Evolutionary conservation across 768 basidiomycete species (phyloP).

Genomic region (Mycena venus): DNA sequence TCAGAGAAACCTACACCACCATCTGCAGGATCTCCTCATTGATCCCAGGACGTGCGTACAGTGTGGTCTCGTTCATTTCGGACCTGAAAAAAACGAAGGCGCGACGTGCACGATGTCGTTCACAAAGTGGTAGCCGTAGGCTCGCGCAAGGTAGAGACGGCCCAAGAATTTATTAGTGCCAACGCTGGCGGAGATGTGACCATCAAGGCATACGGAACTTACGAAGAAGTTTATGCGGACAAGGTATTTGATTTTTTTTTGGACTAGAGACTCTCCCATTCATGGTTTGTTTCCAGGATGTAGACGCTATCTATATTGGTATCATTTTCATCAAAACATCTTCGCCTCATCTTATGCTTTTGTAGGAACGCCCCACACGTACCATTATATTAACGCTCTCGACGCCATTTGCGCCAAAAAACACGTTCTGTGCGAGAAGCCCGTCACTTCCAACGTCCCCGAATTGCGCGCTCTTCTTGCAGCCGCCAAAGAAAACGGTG

Average conservation of each 20-base stretch:
- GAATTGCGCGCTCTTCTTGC: constrained; percentile 81
- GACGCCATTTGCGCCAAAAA: constrained; percentile 85
- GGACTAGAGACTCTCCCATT: background rate
- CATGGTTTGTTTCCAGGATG: constrained; percentile 57
- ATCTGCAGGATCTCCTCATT: constrained; percentile 74
- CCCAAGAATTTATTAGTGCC: constrained; percentile 74
- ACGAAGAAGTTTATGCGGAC: constrained; percentile 81
- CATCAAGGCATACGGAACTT: constrained; percentile 79
- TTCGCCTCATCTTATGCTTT: background rate
- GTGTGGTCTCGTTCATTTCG: background rate
- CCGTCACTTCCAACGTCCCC: constrained; percentile 81
- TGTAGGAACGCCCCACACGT: constrained; percentile 86
- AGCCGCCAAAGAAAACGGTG: constrained; percentile 80
- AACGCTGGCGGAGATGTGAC: constrained; percentile 62
- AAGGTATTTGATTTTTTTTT: constrained; percentile 56
- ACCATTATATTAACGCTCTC: constrained; percentile 83
- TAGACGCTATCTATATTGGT: constrained; percentile 86
- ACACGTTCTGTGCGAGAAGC: constrained; percentile 92
- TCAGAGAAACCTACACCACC: background rate
- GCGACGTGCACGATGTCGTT: constrained; percentile 71
- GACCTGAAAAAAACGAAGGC: constrained; percentile 54
- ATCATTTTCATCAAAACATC: constrained; percentile 9
- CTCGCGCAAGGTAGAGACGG: constrained; percentile 78
- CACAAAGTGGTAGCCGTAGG: constrained; percentile 84
- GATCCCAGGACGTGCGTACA: constrained; percentile 74